These are phyloP conservation scores for Adansonia gregorii DNA, from an alignment of 441 rosid genomes.

Conservation along the genomic window DNA sequence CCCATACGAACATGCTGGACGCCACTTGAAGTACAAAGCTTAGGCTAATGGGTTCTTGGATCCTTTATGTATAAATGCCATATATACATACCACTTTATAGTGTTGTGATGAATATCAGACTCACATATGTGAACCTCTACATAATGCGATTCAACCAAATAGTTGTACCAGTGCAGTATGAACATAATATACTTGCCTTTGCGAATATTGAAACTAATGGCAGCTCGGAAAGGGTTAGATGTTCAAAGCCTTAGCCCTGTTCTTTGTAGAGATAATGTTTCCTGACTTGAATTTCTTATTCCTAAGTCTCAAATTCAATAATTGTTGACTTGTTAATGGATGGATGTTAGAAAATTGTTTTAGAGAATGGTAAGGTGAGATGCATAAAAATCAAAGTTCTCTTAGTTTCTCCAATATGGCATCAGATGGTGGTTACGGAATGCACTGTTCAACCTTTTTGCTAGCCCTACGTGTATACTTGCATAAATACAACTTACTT, in stretches of 20 bases:
- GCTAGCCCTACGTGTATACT: neutral
- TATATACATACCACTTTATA: neutral
- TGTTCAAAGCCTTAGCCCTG: constrained; percentile 5
- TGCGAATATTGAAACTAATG: neutral
- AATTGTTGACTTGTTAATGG: neutral
- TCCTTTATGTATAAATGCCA: too few species aligned
- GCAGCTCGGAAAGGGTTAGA: neutral
- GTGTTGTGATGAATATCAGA: neutral
- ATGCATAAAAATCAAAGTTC: neutral
- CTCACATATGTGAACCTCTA: neutral
- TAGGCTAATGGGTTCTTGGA: too few species aligned
- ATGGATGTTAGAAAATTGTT: neutral
- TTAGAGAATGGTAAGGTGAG: too few species aligned
- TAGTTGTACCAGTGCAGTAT: neutral
- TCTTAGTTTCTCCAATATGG: neutral
- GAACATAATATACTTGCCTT: neutral
- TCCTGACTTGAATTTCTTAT: neutral
- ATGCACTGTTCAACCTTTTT: neutral
- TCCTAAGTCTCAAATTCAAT: neutral
- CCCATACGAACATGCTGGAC: neutral
- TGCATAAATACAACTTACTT: neutral
- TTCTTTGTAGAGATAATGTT: constrained; percentile 4
- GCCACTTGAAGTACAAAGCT: too few species aligned
- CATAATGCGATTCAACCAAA: neutral
- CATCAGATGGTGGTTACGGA: neutral